phyloP scores from a whole-genome alignment of 2,329 filamentous ascomycete species.

The Aspergillus eucalypticola region DNA sequence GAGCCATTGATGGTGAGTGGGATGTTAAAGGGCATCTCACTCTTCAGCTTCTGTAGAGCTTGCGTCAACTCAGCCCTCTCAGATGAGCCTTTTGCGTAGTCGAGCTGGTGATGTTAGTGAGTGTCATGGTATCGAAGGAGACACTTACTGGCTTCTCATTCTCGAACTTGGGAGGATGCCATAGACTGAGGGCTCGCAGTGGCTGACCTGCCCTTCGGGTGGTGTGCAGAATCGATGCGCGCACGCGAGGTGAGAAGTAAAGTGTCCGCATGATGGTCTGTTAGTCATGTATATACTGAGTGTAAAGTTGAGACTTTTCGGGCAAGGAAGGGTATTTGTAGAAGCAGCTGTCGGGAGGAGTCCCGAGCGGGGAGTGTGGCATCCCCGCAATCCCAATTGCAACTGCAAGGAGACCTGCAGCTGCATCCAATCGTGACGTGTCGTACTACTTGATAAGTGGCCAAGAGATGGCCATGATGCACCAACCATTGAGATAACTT shows the following conservation, averaged over 20 bases:
- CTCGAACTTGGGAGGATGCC: slow-evolving; percentile 27
- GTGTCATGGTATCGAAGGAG: no score
- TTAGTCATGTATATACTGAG: not conserved
- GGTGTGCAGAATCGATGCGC: not conserved
- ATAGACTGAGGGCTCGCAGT: slow-evolving; percentile 7
- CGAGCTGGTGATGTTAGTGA: slow-evolving; percentile 14
- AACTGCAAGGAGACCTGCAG: not conserved
- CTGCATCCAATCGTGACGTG: not conserved
- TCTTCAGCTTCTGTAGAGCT: slow-evolving; percentile 33
- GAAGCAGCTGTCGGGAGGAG: not conserved
- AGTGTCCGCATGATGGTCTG: slow-evolving; percentile 1
- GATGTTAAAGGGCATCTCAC: slow-evolving; percentile 35
- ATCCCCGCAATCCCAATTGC: not conserved
- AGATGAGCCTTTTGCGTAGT: slow-evolving; percentile 31
- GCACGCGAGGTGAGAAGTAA: not conserved
- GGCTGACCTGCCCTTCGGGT: not conserved
- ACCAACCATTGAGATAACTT: not conserved
- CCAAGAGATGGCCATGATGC: not conserved
- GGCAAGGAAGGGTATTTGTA: not conserved
- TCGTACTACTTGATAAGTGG: not conserved
- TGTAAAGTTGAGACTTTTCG: not conserved
- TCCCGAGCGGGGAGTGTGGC: not conserved
- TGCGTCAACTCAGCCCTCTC: slow-evolving; percentile 35
- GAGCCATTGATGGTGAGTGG: slow-evolving; percentile 28
- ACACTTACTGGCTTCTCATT: slow-evolving; percentile 27